Base-by-base conservation (phyloP, 2,329 filamentous ascomycete genomes). In the Claviceps pusilla region DNA sequence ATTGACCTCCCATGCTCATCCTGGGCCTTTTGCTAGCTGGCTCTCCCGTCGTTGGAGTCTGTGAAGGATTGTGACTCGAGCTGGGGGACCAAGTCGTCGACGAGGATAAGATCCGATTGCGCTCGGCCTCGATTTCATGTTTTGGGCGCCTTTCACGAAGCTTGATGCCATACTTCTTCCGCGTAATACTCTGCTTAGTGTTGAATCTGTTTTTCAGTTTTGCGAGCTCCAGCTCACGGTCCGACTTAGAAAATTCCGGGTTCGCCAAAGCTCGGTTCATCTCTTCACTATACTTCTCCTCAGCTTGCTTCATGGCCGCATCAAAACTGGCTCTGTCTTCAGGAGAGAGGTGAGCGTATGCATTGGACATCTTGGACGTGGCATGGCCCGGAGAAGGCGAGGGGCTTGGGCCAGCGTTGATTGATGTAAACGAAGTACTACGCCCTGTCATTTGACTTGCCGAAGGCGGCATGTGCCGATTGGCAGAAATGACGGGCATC, bases 141-240 rank as follows among this genome's bases (percentile, higher is more conserved):
- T 63, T 72, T 2, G 72, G 72, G 0, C 77, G 73, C 12, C 76
- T 68, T 57, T 73, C 69, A 0, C 76, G 72, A 14, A 81, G 68
- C 1, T 72, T 71, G 37, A 82, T 76, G n/a, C 78, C 78, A 56
- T 75, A 80, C 56, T 73, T 79, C 61, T 78, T 80, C 12, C 78
- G 72, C 3, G 78, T 75, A n/a, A 71, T 70, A 53, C 75, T 79
- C 61, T 79, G 76, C 55, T 77, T 78, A 3, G 76, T 79, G 47
- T 74, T 74, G 59, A 76, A 78, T 3, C 71, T 72, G 57, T 80
- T 80, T 45, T 73, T 73, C 1, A 80, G 59, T 10, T 67, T 71
- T 0, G 70, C 68, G 0, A 79, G 52, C 49, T 58, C 56, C 58
- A 67, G 51, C 61, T 66, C 57, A 61, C 62, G 46, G 55, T 64